A percentile compares a stretch with the other conserved stretches of the same genome.
phyloP scores from a whole-genome alignment of 2,329 filamentous ascomycete species.

The Aspergillus sclerotialis region DNA sequence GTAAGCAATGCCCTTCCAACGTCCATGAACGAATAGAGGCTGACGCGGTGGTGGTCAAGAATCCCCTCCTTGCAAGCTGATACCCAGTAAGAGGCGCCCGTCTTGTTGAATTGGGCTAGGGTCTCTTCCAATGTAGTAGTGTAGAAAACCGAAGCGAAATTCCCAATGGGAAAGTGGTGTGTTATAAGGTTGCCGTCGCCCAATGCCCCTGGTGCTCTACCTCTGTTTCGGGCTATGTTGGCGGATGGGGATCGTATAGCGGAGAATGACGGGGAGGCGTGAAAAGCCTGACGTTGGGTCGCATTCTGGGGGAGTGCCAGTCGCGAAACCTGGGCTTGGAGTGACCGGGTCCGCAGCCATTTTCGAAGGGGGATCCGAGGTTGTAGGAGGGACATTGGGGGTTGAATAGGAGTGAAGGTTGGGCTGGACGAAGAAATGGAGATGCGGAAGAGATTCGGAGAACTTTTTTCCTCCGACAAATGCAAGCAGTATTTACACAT shows the following conservation, averaged over 20 bases:
- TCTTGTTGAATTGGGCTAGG: background rate
- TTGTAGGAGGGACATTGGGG: slow-evolving; percentile 11
- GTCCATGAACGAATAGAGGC: slow-evolving; percentile 9
- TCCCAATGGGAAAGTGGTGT: slow-evolving; percentile 1
- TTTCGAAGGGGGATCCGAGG: slow-evolving; percentile 8
- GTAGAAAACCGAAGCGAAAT: background rate
- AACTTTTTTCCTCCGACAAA: slow-evolving; percentile 2
- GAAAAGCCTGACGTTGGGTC: background rate
- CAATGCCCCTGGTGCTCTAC: no score
- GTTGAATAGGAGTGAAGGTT: background rate
- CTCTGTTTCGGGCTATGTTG: background rate
- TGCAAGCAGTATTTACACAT: no score
- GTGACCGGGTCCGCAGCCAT: slow-evolving; percentile 8
- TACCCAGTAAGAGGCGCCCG: slow-evolving; percentile 4
- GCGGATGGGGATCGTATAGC: background rate
- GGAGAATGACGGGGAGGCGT: background rate
- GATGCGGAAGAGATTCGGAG: slow-evolving; percentile 2
- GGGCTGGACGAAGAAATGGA: background rate
- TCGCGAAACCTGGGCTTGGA: background rate
- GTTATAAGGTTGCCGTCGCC: background rate
- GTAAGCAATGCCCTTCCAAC: slow-evolving; percentile 10
- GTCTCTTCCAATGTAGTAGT: no score
- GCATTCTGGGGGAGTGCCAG: background rate
- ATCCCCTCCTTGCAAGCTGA: no score
- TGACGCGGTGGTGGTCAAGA: no score